A percentile compares a stretch with the other conserved stretches of the same genome.
phyloP scores from a whole-genome alignment of 306 rosid species.

The Astragalus glycyphyllos region DNA sequence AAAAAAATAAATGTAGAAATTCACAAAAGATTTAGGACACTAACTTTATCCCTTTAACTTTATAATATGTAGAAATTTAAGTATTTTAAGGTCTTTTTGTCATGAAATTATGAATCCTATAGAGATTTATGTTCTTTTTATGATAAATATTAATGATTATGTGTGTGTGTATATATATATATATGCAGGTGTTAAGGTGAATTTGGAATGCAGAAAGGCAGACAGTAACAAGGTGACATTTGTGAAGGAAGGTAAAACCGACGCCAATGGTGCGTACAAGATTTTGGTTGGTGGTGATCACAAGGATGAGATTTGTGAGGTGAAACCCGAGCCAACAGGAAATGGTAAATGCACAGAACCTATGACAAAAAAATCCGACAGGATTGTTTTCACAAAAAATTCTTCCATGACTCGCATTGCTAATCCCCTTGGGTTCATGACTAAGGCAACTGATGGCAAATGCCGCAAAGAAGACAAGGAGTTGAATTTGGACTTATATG shows the following conservation, averaged over 20 bases:
- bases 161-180: background rate
- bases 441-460: background rate
- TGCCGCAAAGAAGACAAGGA: conserved; percentile 41
- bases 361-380: conserved; percentile 34
- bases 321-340: background rate
- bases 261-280: conserved; percentile 41
- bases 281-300: conserved; percentile 41
- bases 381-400: conserved; percentile 48
- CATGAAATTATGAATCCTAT: too few species aligned
- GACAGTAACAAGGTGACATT: background rate
- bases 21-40: too few species aligned
- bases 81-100: too few species aligned
- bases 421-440: conserved; percentile 69
- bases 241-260: background rate
- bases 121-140: too few species aligned
- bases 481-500: conserved; percentile 42
- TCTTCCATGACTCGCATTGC: conserved; percentile 43
- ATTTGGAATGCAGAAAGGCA: conserved; percentile 38
- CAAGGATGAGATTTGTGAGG: conserved; percentile 52
- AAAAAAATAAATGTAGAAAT: too few species aligned
- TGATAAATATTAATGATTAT: too few species aligned
- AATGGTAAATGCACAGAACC: background rate
- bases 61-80: too few species aligned
- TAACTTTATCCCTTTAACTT: too few species aligned
- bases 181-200: conserved; percentile 45